These are phyloP conservation scores for Sordaria brevicollis DNA, from an alignment of 495 filamentous ascomycete species.

Conservation along the genomic window DNA sequence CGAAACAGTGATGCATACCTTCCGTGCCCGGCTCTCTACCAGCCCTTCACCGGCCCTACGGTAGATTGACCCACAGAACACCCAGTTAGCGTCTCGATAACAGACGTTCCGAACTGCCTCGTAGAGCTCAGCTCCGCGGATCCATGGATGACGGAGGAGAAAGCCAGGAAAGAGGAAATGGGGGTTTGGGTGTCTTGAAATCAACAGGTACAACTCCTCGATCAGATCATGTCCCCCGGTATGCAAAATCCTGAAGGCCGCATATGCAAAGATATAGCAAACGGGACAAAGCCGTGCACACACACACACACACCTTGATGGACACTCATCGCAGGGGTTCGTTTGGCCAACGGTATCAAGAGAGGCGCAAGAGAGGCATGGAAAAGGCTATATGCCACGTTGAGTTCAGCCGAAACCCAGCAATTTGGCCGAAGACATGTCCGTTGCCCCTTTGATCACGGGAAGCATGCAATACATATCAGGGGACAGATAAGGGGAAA, in stretches of 20 bases:
- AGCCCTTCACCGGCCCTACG: neutral
- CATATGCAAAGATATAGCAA: constrained; percentile 19
- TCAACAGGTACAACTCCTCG: neutral
- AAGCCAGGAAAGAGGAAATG: neutral
- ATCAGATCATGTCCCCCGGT: neutral
- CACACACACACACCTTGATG: constrained; percentile 1
- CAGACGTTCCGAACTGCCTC: neutral
- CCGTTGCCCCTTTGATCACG: neutral
- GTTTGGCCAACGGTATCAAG: constrained; percentile 11
- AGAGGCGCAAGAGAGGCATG: constrained; percentile 5
- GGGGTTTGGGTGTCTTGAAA: neutral
- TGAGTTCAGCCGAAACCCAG: constrained; percentile 27
- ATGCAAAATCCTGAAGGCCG: constrained; percentile 6
- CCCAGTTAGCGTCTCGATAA: neutral
- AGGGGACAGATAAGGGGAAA: neutral
- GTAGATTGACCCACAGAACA: neutral
- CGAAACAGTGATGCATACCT: neutral
- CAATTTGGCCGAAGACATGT: constrained; percentile 16
- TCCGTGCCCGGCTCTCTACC: neutral
- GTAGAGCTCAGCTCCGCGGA: neutral
- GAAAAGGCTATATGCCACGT: constrained; percentile 25
- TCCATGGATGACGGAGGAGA: neutral
- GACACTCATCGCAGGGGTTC: neutral
- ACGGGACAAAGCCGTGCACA: constrained; percentile 4
- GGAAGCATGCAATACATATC: neutral